Evolutionary conservation across 1,284 basidiomycete species (phyloP), one percentile per base, ranked within the genome.

Genomic region (Cerioporus squamosus): DNA sequence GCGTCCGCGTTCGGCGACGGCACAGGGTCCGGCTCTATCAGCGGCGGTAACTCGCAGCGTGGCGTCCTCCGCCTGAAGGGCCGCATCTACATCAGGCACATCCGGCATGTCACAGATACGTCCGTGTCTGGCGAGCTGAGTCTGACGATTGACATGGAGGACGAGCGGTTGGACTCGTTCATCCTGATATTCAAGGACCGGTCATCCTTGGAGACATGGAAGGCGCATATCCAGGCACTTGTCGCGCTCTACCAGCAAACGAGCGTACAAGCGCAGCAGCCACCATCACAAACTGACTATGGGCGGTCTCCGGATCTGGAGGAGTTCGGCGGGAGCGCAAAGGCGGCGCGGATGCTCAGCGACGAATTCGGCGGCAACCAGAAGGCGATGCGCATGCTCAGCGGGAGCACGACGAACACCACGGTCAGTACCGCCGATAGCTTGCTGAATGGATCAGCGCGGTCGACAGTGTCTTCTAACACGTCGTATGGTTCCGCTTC

Each of bases 61-160:
- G 91, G 93, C 17, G 88, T 93, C 6, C 82, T 99, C 45, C 87
- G 95, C 29, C 84, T 98, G 47, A 97, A 97, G 69, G 97, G 97
- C 0, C 83, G 96, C 40, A 97, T 99, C 66, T 98, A 95, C 74
- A 89, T 98, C 47, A 84, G 91, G 33, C 95, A 98, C 74, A 96
- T 98, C 74, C 89, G 90, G 65, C 86, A 90, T 51, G 90, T 98
- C 45, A 86, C 87, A 18, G 90, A 94, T 59, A 88, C 88, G 24
- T 88, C 86, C 3, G 84, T 88, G 1, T 80, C 84, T 3, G 88
- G 88, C 42, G 93, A 97, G 74, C 83, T 95, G 75, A 94, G 89
- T 68, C 80, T 98, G 64, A 96, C 94, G 6, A 95, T 98, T 68
- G 90, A 94, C 67, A 95, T 98, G 92, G 93, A 96, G 74, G 94